Evolutionary conservation across 1,284 basidiomycete species (phyloP), one percentile per base, ranked within the genome.

Genomic region (Cryptococcus depauperatus): DNA sequence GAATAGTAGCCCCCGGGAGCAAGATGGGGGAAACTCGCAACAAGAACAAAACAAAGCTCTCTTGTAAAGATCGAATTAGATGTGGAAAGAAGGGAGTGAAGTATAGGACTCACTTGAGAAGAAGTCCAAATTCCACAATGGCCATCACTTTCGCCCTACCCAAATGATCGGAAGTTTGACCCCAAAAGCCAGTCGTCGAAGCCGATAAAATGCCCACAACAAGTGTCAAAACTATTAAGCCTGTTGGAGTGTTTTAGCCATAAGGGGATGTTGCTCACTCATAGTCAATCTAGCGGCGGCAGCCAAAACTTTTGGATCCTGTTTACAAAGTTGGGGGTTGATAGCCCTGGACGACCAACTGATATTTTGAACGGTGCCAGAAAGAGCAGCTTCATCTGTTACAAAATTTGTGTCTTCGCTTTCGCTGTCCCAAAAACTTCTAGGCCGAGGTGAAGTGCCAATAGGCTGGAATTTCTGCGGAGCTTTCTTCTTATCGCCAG

Each of bases 111-210:
- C 68, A 88, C 83, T 83, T 84, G 51, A 85, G 71, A 57, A 90
- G 75, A 2, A 89, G 66, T 4, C 89, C 86, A 16, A 83, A 54
- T 4, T 83, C 80, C 13, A 81, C 73, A 21, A 82, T 70, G 10
- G 82, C 79, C 44, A 93, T 77, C 27, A 92, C 81, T 37, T 75
- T 77, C 4, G 80, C 84, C 23, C 90, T 77, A 10, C 90, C 90
- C 48, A 82, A 70, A n/a, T 80, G 75, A 61, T 92, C 87, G 7
- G 85, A 82, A 37, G 83, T 82, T 48, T 79, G 78, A 29, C 85
- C 85, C 90, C 90, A 95, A 77, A 81, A 88, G 8, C 84, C 85
- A 0, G 87, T 87, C 1, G 85, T 89, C 27, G 91, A 66, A 0
- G 85, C 87, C 4, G 84, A 83, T 4, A 92, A 75, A 4, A 81